phyloP scores from a whole-genome alignment of 2,329 filamentous ascomycete species.

The Botryosphaeria dothidea region DNA sequence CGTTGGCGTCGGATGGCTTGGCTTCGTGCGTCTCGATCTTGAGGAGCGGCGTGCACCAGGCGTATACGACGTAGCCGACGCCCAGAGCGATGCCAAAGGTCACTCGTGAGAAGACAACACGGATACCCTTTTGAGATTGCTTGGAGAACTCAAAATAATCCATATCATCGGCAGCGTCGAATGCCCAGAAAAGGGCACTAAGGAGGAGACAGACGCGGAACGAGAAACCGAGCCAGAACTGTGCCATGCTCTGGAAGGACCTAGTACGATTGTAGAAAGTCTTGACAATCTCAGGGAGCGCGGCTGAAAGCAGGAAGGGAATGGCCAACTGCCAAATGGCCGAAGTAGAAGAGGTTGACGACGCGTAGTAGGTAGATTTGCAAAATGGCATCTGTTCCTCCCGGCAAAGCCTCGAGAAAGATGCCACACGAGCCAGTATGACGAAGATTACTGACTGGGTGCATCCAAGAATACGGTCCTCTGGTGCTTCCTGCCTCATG shows the following conservation, averaged over 20 bases:
- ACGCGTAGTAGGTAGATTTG: conserved; percentile 92
- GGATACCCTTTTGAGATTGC: conserved; percentile 68
- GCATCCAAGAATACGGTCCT: conserved; percentile 72
- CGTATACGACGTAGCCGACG: conserved; percentile 81
- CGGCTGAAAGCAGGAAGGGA: conserved; percentile 70
- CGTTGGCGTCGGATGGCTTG: conserved; percentile 26
- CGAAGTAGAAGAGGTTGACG: conserved; percentile 86
- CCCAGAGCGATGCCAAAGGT: conserved; percentile 78
- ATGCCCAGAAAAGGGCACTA: conserved; percentile 79
- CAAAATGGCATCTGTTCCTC: conserved; percentile 99
- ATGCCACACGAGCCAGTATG: conserved; percentile 74
- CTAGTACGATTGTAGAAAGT: conserved; percentile 79
- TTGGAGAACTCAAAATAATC: conserved; percentile 70
- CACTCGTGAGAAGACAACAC: conserved; percentile 77
- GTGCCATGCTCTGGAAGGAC: conserved; percentile 84
- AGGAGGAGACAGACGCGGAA: conserved; percentile 76
- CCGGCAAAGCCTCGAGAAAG: conserved; percentile 87
- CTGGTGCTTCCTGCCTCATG: conserved; percentile 66
- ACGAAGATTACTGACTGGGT: conserved; percentile 87
- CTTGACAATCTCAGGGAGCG: conserved; percentile 73
- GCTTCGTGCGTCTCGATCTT: conserved; percentile 58
- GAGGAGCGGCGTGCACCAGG: conserved; percentile 83
- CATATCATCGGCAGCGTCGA: conserved; percentile 85
- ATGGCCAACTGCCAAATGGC: conserved; percentile 85
- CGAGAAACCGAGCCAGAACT: conserved; percentile 78